Percentiles rank a stretch among this genome's conserved stretches.
Conservation (phyloP, 2,329 filamentous ascomycete species). For the Aureobasidium sp. region DNA sequence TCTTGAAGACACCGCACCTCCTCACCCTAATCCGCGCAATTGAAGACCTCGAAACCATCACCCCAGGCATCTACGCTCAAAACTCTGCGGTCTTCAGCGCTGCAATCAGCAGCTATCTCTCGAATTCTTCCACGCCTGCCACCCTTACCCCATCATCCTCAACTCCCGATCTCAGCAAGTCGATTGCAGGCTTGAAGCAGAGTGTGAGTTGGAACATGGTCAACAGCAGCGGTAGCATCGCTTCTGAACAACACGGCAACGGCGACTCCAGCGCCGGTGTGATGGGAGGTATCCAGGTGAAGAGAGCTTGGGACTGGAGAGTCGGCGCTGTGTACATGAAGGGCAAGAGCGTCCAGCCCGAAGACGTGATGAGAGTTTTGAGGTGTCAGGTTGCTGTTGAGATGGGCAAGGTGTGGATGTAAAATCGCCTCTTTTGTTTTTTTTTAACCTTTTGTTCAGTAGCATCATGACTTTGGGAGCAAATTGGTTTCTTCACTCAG, state of each 20-base stretch:
- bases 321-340: constrained; percentile 38
- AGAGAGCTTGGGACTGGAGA: constrained; percentile 62
- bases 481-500: neutral
- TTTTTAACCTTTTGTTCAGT: neutral
- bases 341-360: constrained; percentile 47
- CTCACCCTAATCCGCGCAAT: constrained; percentile 66
- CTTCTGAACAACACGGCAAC: constrained; percentile 20
- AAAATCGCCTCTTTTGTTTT: too few species aligned
- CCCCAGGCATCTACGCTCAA: constrained; percentile 59
- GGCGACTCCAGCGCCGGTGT: constrained; percentile 16
- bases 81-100: constrained; percentile 72
- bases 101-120: constrained; percentile 55
- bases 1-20: constrained; percentile 64
- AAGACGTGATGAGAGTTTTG: constrained; percentile 63
- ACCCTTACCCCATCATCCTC: constrained; percentile 23
- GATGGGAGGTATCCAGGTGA: constrained; percentile 17
- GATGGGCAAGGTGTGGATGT: constrained; percentile 55
- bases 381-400: constrained; percentile 67
- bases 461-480: neutral
- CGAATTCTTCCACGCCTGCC: constrained; percentile 26
- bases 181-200: constrained; percentile 21
- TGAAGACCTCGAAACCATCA: constrained; percentile 70
- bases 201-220: constrained; percentile 48
- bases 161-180: constrained; percentile 12
- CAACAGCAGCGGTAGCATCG: constrained; percentile 55